Evolutionary conservation across 1,139 yeast genomes (phyloP).

Genomic region (Blastobotrys malaysiensis): DNA sequence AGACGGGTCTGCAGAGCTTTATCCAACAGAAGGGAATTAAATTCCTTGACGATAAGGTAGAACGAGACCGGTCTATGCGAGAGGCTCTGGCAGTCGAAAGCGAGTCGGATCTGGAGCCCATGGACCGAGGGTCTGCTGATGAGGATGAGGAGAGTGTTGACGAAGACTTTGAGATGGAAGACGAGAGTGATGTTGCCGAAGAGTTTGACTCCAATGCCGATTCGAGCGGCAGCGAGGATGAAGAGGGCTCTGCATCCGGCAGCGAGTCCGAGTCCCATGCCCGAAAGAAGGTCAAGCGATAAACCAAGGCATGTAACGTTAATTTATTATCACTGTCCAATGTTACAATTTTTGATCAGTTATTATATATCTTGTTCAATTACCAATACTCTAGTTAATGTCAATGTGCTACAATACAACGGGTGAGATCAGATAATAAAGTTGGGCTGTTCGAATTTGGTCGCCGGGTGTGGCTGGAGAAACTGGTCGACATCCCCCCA

Average conservation of each 20-base stretch:
- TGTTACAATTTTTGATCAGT: too few species aligned
- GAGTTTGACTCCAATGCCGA: constrained; percentile 50
- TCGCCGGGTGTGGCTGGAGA: constrained; percentile 27
- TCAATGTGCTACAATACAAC: too few species aligned
- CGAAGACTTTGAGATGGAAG: constrained; percentile 58
- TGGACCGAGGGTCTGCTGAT: constrained; percentile 39
- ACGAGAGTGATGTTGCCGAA: constrained; percentile 73
- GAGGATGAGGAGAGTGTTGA: constrained; percentile 53
- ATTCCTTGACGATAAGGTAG: constrained; percentile 84
- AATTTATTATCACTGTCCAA: background rate
- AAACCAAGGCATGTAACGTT: background rate
- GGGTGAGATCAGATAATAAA: background rate
- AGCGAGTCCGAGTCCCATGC: background rate
- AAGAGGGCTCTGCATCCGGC: background rate
- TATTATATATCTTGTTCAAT: background rate
- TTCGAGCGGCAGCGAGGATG: background rate
- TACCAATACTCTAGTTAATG: too few species aligned
- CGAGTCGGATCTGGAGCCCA: constrained; percentile 41
- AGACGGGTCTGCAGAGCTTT: constrained; percentile 67
- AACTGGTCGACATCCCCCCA: constrained; percentile 29
- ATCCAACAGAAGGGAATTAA: constrained; percentile 71
- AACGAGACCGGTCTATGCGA: constrained; percentile 73
- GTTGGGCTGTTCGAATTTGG: constrained; percentile 9
- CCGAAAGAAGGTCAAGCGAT: background rate
- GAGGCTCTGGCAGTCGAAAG: constrained; percentile 69